Evolutionary conservation across 2,329 filamentous ascomycete species (phyloP).

Genomic region (Blastomyces gilchristii): DNA sequence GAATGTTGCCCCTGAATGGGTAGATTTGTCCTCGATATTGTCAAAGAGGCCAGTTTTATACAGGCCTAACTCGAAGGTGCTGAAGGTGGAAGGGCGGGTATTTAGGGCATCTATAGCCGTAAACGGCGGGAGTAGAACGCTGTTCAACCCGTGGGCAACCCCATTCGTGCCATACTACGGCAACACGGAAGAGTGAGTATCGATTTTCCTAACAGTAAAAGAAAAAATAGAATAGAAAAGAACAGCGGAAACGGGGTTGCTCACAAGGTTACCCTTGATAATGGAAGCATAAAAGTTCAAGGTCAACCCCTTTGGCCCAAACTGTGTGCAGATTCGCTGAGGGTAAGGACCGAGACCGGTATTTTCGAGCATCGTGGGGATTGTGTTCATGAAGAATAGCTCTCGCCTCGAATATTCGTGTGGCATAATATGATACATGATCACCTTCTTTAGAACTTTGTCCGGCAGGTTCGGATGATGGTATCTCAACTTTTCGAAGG

Average conservation of each 20-base stretch:
- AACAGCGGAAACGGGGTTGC: slow-evolving; percentile 11
- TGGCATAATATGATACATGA: slow-evolving; percentile 65
- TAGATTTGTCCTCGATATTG: slow-evolving; percentile 46
- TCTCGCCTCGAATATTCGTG: slow-evolving; percentile 56
- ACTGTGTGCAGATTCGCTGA: slow-evolving; percentile 62
- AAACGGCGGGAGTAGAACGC: slow-evolving; percentile 66
- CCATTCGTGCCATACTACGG: slow-evolving; percentile 62
- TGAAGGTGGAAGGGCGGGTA: slow-evolving; percentile 60
- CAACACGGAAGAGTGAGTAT: neutral
- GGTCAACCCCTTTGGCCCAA: slow-evolving; percentile 52
- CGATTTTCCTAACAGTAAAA: neutral
- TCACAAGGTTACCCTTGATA: slow-evolving; percentile 58
- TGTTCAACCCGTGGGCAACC: slow-evolving; percentile 66
- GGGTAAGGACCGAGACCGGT: slow-evolving; percentile 51
- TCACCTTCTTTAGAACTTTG: slow-evolving; percentile 56
- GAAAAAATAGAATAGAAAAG: too few relatives aligned
- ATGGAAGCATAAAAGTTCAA: slow-evolving; percentile 71
- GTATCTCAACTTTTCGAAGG: slow-evolving; percentile 57
- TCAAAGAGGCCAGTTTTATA: slow-evolving; percentile 61
- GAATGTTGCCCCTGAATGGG: slow-evolving; percentile 57
- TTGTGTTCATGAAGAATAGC: slow-evolving; percentile 60
- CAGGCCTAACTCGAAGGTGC: slow-evolving; percentile 64
- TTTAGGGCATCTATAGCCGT: slow-evolving; percentile 53
- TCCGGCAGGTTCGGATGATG: slow-evolving; percentile 53
- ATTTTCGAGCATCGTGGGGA: slow-evolving; percentile 57